Evolutionary conservation across 2,329 filamentous ascomycete species (phyloP), one percentile per base, ranked within the genome.

Genomic region (Nigrospora oryzae): DNA sequence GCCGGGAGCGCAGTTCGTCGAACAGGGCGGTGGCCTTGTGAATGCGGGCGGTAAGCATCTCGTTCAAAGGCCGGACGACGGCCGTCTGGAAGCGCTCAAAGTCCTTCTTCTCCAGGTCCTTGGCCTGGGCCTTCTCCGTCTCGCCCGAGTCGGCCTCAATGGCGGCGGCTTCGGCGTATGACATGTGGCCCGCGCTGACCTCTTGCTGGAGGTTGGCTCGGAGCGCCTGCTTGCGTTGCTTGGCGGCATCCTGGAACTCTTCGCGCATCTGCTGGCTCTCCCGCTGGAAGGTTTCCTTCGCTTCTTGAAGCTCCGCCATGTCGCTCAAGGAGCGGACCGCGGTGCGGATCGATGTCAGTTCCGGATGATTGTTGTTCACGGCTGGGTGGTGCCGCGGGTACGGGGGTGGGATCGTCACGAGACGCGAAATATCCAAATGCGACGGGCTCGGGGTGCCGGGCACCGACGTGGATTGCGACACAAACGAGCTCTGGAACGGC

Each of bases 311-410:
- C 56, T 93, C 86, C 14, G 75, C 73, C 41, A 95, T 67, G 53
- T 93, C 83, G 43, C 83, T 85, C 36, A 95, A 67, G 1, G 75
- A 73, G 13, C 89, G 80, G 16, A 96, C 85, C 0, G 81, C 76
- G 3, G 74, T 81, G 41, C 93, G 82, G 39, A 87, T 90, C 2
- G 81, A 75, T 0, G 84, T 77, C n/a, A 98, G 75, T 51, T 94
- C 85, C 0, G 93, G 93, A 58, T 98, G 93, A 54, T 81, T 94
- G 58, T 97, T 98, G 62, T 95, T 96, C 14, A 97, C 87, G 1
- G 93, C 93, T 10, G 93, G 93, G 56, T 97, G 86, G 58, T 97
- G 91, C 8, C 91, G 83, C 2, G 93, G 93, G 61, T 95, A 97
- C 2, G 93, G 87, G 1, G 93, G 93, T 10, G 93, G 93, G 30